Percentiles rank a stretch among this genome's conserved stretches.
Evolutionary conservation across 176 grass and related monocot species (phyloP).

Genomic region (Ananas comosus): DNA sequence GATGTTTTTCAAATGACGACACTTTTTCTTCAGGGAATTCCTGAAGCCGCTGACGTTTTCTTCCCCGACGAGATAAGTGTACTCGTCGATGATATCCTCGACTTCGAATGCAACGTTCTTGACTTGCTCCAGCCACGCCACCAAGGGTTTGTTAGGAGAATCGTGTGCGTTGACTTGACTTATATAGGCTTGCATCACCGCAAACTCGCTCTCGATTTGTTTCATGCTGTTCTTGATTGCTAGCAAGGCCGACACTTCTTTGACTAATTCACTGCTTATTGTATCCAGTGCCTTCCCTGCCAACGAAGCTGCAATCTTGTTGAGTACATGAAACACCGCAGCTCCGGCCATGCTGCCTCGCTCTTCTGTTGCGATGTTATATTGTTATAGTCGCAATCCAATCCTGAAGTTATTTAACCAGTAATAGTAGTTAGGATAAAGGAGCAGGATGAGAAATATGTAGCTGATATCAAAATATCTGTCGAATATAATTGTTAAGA

Average conservation of each 20-base stretch:
- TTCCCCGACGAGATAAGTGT: slow-evolving; percentile 1
- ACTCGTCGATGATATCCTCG: slow-evolving; percentile 46
- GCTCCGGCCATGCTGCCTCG: slow-evolving; percentile 35
- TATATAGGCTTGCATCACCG: slow-evolving; percentile 36
- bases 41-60: neutral
- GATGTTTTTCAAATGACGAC: neutral
- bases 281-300: slow-evolving; percentile 7
- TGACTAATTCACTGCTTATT: slow-evolving; percentile 5
- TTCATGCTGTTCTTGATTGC: slow-evolving; percentile 31
- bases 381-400: too few species aligned
- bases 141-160: slow-evolving; percentile 11
- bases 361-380: too few species aligned
- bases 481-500: too few species aligned
- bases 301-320: slow-evolving; percentile 34
- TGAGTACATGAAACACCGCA: slow-evolving; percentile 20
- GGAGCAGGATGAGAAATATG: too few species aligned
- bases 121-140: slow-evolving; percentile 31
- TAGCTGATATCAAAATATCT: too few species aligned
- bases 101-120: slow-evolving; percentile 33
- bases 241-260: slow-evolving; percentile 17
- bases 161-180: slow-evolving; percentile 10
- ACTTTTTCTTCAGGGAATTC: neutral
- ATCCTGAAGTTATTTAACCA: too few species aligned
- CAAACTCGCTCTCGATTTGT: slow-evolving; percentile 28
- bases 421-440: too few species aligned